Evolutionary conservation across 768 basidiomycete species (phyloP), one percentile per base, ranked within the genome.

Genomic region (Coprinopsis cinerea): DNA sequence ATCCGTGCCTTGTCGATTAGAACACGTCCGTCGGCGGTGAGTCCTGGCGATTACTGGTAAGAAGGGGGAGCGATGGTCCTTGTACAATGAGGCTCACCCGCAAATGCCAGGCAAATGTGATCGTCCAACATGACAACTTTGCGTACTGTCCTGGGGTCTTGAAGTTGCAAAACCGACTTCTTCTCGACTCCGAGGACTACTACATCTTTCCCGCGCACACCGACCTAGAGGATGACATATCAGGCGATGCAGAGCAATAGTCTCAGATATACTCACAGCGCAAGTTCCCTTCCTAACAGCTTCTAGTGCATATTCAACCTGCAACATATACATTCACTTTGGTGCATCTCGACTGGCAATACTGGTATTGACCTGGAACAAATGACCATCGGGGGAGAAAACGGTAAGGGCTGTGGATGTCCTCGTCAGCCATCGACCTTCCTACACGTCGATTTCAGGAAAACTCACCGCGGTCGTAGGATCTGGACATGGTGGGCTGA

Each of bases 261-360:
- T 22, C 25, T 37, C 18, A 30, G 15, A 3, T 6, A 1, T 30
- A 52, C 80, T 60, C 64, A 97, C 96, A 52, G 94, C 95, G 67
- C 94, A 97, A 11, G 96, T 98, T 37, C 96, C 96, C 65, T 93
- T 91, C 60, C 91, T 75, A 48, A 98, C 96, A 48, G 96, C 96
- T 69, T 99, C 96, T n/a, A 86, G 73, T 11, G 96, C 96, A 67
- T 99, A 99, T 72, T 99, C 96, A 57, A 99, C 96, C 93, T 98
- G 68, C 43, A 52, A 53, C 23, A 30, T 18, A n/a, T 37, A 15
- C 22, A 41, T 48, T 39, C 24, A 43, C 44, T 36, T 36, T 54
- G 61, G 35, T 55, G 28, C 45, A 47, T 49, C 39, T 35, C 44
- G 49, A 44, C 47, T 45, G 10, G 30, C 14, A 30, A 25, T 36